phyloP scores from a whole-genome alignment of 768 basidiomycete species.

The Tulasnella sp. region DNA sequence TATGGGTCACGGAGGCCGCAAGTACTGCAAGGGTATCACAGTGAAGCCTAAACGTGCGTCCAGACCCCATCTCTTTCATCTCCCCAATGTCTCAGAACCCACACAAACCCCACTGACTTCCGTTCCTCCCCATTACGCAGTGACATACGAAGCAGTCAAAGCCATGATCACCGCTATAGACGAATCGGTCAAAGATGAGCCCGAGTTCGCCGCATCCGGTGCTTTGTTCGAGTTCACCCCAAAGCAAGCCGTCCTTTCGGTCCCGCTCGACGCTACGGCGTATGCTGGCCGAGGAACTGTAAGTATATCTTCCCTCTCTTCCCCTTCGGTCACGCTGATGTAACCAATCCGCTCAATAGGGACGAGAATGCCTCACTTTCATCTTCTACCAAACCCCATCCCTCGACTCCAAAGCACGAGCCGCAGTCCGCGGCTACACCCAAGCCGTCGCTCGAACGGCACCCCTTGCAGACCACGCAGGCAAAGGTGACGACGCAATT shows the following conservation, averaged over 20 bases:
- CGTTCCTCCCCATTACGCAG: neutral
- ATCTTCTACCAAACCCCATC: neutral
- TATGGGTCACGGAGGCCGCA: slow-evolving; percentile 13
- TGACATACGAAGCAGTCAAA: neutral
- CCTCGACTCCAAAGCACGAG: neutral
- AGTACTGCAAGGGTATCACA: slow-evolving; percentile 13
- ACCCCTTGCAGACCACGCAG: neutral
- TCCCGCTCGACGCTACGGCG: slow-evolving; percentile 14
- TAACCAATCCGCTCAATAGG: neutral
- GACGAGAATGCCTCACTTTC: slow-evolving; percentile 14
- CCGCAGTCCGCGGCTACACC: neutral
- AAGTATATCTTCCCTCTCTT: neutral
- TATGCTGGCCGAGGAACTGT: slow-evolving; percentile 14
- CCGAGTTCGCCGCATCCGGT: neutral
- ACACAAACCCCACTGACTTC: neutral
- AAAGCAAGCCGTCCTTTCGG: slow-evolving; percentile 3
- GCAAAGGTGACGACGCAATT: neutral
- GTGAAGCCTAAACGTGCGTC: slow-evolving; percentile 2
- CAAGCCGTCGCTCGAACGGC: neutral
- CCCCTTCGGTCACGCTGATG: neutral
- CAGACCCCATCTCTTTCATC: neutral
- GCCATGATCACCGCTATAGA: slow-evolving; percentile 6
- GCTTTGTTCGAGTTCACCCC: slow-evolving; percentile 18
- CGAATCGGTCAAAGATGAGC: slow-evolving; percentile 13
- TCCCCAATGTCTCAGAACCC: neutral